Percentiles rank a stretch among this genome's conserved stretches.
Evolutionary conservation across 2,329 filamentous ascomycete species (phyloP).

Genomic region (Fusarium sp.): DNA sequence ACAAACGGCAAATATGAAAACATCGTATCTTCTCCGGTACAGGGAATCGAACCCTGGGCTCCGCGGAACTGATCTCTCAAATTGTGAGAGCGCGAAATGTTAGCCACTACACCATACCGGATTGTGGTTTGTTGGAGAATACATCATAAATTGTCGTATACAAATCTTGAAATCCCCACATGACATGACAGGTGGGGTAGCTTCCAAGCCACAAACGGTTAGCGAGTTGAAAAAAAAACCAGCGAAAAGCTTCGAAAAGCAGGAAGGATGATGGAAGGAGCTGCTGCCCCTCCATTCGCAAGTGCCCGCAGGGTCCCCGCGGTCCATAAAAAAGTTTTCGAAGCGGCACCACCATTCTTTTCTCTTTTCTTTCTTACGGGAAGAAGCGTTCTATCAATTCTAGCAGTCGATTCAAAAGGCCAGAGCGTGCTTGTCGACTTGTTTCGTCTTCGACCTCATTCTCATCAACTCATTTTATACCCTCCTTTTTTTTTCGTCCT

Average conservation of each 20-base stretch:
- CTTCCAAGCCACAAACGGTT: not conserved
- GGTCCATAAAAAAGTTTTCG: slow-evolving; percentile 56
- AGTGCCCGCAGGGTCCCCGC: slow-evolving; percentile 33
- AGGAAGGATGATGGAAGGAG: not conserved
- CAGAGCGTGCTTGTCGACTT: slow-evolving; percentile 48
- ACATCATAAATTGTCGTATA: too few relatives aligned
- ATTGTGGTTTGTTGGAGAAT: slow-evolving; percentile 1
- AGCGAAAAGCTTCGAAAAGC: slow-evolving; percentile 5
- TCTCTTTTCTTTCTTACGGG: slow-evolving; percentile 62
- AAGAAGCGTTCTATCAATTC: slow-evolving; percentile 62
- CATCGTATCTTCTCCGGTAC: slow-evolving; percentile 26
- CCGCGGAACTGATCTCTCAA: slow-evolving; percentile 20
- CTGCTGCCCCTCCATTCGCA: slow-evolving; percentile 31
- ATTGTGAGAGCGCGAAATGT: slow-evolving; percentile 46
- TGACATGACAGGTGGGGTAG: too few relatives aligned
- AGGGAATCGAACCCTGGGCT: too few relatives aligned
- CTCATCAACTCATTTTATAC: slow-evolving; percentile 42
- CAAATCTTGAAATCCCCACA: too few relatives aligned
- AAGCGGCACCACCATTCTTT: slow-evolving; percentile 49
- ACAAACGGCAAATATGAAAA: too few relatives aligned
- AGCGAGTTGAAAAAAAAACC: slow-evolving; percentile 3
- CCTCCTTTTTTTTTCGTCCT: slow-evolving; percentile 40
- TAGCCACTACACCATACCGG: slow-evolving; percentile 48
- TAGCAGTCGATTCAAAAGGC: slow-evolving; percentile 49
- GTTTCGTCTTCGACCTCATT: slow-evolving; percentile 58